phyloP scores from a whole-genome alignment of 208 protist species.

The Trypanosoma caninum region DNA sequence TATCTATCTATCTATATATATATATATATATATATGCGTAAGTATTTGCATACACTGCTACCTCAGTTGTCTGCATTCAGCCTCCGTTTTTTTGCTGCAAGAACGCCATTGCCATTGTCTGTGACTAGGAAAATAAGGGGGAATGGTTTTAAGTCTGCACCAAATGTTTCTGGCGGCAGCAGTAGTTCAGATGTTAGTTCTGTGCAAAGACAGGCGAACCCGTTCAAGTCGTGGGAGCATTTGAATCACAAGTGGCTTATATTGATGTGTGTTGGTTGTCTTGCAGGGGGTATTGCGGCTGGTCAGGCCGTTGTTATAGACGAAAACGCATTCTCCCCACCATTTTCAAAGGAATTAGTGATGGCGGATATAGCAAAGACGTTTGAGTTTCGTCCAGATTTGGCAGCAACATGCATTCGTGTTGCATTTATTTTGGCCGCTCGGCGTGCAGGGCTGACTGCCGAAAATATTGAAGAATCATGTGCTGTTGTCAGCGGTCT shows the following conservation, averaged over 20 bases:
- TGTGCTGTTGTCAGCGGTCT: slow-evolving; percentile 70
- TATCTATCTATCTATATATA: too few relatives aligned
- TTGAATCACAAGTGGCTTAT: slow-evolving; percentile 82
- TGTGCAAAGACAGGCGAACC: slow-evolving; percentile 51
- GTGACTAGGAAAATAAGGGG: not conserved
- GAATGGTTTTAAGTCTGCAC: slow-evolving; percentile 35
- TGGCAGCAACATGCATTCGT: slow-evolving; percentile 72
- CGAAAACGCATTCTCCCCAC: slow-evolving; percentile 64
- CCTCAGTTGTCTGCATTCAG: too few relatives aligned
- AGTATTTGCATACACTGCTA: too few relatives aligned
- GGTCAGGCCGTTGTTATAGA: slow-evolving; percentile 73
- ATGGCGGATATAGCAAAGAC: slow-evolving; percentile 51
- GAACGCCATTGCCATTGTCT: too few relatives aligned
- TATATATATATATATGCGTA: too few relatives aligned
- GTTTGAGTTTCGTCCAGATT: slow-evolving; percentile 80
- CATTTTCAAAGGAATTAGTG: slow-evolving; percentile 51
- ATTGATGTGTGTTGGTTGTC: slow-evolving; percentile 76
- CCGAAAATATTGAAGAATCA: slow-evolving; percentile 69
- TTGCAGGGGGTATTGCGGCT: slow-evolving; percentile 59
- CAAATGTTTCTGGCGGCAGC: slow-evolving; percentile 43
- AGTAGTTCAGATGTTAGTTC: slow-evolving; percentile 19
- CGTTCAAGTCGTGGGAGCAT: slow-evolving; percentile 87
- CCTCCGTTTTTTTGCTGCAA: too few relatives aligned
- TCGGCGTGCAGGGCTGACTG: slow-evolving; percentile 57
- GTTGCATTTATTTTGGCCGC: slow-evolving; percentile 81